Base-by-base conservation (phyloP, 371 early-diverging fungal genomes). In the Rhizopus sp. region DNA sequence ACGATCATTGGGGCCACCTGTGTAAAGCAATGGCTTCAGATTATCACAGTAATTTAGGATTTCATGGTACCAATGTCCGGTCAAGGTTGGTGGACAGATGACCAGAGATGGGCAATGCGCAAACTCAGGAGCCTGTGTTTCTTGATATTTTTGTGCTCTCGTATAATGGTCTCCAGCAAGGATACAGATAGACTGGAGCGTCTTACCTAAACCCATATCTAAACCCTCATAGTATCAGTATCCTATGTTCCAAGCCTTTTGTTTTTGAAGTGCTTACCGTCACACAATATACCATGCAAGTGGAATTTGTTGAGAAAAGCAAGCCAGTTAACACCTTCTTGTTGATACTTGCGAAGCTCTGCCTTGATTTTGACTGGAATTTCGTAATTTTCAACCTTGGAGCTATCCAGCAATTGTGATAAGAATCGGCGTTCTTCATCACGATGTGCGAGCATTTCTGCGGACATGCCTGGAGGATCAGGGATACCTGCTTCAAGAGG, bases 131-230 rank as follows among this genome's bases (percentile, higher is more conserved):
- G 80, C 66, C 41, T 82, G 74, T 8, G 90, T 92, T 50, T 81
- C 77, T 12, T 58, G 63, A 66, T 78, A 88, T 57, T 82, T 77
- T 52, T 81, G 71, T 7, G 77, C 75, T 23, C 95, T 86, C 38
- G 79, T 57, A 61, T 81, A 72, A 57, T 97, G 97, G 70, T 96
- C 95, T 55, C 93, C 87, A 8, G 96, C 93, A 17, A 99, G 68
- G 52, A 96, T 94, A 64, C 96, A 95, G 45, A 99, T 97, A 8
- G 97, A 90, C 73, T 99, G 99, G 10, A 99, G 77, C 1, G 99
- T 99, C 77, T 99, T 99, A 38, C 96, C 99, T 58, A 91, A 81
- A 23, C 99, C 99, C 99, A 99, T 99, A 81, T 98, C 93, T 85
- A 55, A 54, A 47, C 23, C 23, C 23, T 23, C 23, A 23, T 23